Conservation (phyloP, 257 asterid genomes). For the Striga asiatica region DNA sequence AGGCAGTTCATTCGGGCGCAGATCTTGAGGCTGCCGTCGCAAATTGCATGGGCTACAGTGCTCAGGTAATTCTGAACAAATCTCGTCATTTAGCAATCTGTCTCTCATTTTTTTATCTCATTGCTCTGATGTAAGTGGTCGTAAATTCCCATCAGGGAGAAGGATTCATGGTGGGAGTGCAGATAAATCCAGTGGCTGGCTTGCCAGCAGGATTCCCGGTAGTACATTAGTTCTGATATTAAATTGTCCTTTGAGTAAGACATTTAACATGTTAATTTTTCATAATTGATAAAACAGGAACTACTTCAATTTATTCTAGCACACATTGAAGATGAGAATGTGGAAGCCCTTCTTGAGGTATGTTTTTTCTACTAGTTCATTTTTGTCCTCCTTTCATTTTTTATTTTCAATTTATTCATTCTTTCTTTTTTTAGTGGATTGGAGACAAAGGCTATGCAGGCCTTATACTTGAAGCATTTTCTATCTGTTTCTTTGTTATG, state of each 20-base stretch:
- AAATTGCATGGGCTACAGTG: slow-evolving; percentile 88
- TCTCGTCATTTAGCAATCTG: not conserved
- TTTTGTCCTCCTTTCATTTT: not conserved
- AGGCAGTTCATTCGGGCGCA: slow-evolving; percentile 99
- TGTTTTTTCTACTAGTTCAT: slow-evolving; percentile 17
- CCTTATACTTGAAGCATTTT: not conserved
- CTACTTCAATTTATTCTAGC: slow-evolving; percentile 68
- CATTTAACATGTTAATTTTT: slow-evolving; percentile 7
- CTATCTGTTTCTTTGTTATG: slow-evolving; percentile 3
- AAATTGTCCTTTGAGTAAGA: not conserved
- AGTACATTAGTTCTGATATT: slow-evolving; percentile 14
- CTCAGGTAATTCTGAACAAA: slow-evolving; percentile 44
- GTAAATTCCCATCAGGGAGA: slow-evolving; percentile 53
- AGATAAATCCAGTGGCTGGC: slow-evolving; percentile 91
- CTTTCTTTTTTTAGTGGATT: too few species aligned
- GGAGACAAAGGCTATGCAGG: too few species aligned
- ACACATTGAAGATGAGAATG: slow-evolving; percentile 83
- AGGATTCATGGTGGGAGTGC: slow-evolving; percentile 99
- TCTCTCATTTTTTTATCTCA: slow-evolving; percentile 1
- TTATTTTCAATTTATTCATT: too few species aligned
- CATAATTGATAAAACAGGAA: slow-evolving; percentile 39
- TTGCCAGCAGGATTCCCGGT: slow-evolving; percentile 93
- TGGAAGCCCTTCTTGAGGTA: slow-evolving; percentile 92
- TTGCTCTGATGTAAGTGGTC: slow-evolving; percentile 12
- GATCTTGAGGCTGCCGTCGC: slow-evolving; percentile 93